Evolutionary conservation across 2,329 filamentous ascomycete genomes (phyloP).

Genomic region (Rasamsonia emersonii): DNA sequence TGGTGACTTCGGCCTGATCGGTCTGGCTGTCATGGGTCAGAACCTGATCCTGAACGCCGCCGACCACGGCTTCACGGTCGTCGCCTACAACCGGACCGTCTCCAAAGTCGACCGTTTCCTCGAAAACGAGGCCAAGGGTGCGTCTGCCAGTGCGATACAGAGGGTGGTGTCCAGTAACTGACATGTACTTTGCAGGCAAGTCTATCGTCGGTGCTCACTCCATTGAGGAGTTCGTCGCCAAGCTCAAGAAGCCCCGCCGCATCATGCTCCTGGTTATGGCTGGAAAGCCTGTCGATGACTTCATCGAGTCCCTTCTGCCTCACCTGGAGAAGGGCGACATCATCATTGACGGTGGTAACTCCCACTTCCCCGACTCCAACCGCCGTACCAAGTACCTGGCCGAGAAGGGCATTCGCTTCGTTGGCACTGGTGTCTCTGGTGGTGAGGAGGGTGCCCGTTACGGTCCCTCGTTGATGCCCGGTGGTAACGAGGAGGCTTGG

Average conservation of each 20-base stretch:
- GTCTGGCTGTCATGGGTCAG: conserved; percentile 83
- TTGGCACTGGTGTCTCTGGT: conserved; percentile 95
- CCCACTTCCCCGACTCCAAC: conserved; percentile 98
- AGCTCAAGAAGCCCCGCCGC: conserved; percentile 94
- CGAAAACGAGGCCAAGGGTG: conserved; percentile 78
- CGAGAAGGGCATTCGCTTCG: conserved; percentile 84
- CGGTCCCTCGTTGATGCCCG: conserved; percentile 95
- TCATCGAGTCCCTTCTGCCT: conserved; percentile 90
- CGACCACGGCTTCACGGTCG: conserved; percentile 89
- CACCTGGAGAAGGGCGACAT: conserved; percentile 76
- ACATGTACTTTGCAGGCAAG: conserved; percentile 55
- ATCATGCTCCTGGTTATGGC: conserved; percentile 99
- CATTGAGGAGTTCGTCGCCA: conserved; percentile 87
- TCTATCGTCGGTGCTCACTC: conserved; percentile 88
- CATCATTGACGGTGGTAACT: conserved; percentile 99
- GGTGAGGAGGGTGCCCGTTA: conserved; percentile 99
- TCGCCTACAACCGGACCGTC: conserved; percentile 97
- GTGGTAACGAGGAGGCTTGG: conserved; percentile 97
- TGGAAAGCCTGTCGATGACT: conserved; percentile 94
- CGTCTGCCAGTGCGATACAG: conserved; percentile 12
- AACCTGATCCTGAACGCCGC: conserved; percentile 87
- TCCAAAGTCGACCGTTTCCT: conserved; percentile 96
- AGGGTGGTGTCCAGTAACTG: neutral
- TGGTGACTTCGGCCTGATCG: conserved; percentile 86
- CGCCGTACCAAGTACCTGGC: conserved; percentile 85